Evolutionary conservation across 495 filamentous ascomycete species (phyloP), one percentile per base, ranked within the genome.

Genomic region (Aspergillus cristatus): DNA sequence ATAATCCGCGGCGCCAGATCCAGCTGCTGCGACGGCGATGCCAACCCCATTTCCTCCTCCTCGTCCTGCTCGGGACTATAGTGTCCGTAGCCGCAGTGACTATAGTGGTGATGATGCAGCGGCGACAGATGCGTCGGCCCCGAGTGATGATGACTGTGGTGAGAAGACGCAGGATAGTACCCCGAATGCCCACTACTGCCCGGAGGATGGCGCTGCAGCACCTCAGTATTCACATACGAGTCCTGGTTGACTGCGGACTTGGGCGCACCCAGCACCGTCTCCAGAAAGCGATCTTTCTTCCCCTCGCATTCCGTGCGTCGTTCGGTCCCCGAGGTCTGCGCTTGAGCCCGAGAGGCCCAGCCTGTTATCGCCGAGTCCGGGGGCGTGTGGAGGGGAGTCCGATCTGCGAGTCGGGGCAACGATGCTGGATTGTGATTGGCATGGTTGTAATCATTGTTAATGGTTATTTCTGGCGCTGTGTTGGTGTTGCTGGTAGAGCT

Each of bases 231-330:
- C 17, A 57, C 52, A 45, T 60, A 58, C 8, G 54, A 52, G 18
- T 67, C 63, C 39, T 63, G 62, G 18, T 60, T 57, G 17, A 62
- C 54, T 12, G 56, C 60, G 11, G 65, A 55, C 29, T 60, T 68
- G 2, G 65, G 62, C 7, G 57, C 65, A 2, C 63, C 65, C 18
- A 68, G 43, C 17, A 68, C 65, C 6, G 65, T 68, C 47, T 68
- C 65, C 17, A 68, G 35, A 30, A 68, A 68, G 12, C 58, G 56
- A 29, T 60, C 56, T 16, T 47, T 46, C 28, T 54, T 52, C 39
- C 63, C 61, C 18, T 40, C 48, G 6, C 37, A 45, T 16, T 38
- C 43, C 14, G 40, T 46, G 10, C 35, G 28, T 13, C 32, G 35
- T 20, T 29, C 34, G 7, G 32, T 32, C 13, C 33, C 31, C 7